A percentile compares a stretch with the other conserved stretches of the same genome.
Conservation (phyloP, 306 rosid species). For the Casuarina cunninghamiana region DNA sequence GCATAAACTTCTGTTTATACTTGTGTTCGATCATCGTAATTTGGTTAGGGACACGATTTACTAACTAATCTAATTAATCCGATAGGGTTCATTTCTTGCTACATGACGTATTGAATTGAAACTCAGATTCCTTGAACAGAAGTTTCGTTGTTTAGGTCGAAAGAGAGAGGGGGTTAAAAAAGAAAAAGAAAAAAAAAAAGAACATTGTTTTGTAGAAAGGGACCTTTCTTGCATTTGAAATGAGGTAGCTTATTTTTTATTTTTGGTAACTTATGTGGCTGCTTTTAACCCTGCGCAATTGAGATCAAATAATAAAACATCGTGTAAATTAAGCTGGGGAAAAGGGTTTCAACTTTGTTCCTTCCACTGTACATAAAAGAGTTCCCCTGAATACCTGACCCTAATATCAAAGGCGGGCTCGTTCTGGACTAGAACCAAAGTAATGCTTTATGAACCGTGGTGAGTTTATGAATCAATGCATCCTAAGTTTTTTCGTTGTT, state of each 20-base stretch:
- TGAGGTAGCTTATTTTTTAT: not conserved
- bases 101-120: not conserved
- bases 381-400: too few relatives aligned
- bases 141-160: not conserved
- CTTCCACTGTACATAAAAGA: not conserved
- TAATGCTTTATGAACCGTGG: not conserved
- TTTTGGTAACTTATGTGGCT: too few relatives aligned
- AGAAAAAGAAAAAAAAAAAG: not conserved
- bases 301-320: not conserved
- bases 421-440: not conserved
- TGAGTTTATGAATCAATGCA: not conserved
- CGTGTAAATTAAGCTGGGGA: not conserved
- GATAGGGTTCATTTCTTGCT: not conserved
- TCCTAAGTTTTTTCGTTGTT: too few relatives aligned
- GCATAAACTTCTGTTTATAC: not conserved
- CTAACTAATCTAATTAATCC: not conserved
- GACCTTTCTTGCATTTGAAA: not conserved
- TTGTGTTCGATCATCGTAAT: not conserved
- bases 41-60: not conserved
- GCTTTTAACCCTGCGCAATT: not conserved
- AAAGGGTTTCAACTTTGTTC: not conserved
- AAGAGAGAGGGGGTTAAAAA: not conserved
- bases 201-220: not conserved
- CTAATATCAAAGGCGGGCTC: not conserved
- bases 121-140: conserved; percentile 4